Evolutionary conservation across 208 protist species (phyloP), one percentile per base, ranked within the genome.

Genomic region (Kentomonas sorsogonicus): DNA sequence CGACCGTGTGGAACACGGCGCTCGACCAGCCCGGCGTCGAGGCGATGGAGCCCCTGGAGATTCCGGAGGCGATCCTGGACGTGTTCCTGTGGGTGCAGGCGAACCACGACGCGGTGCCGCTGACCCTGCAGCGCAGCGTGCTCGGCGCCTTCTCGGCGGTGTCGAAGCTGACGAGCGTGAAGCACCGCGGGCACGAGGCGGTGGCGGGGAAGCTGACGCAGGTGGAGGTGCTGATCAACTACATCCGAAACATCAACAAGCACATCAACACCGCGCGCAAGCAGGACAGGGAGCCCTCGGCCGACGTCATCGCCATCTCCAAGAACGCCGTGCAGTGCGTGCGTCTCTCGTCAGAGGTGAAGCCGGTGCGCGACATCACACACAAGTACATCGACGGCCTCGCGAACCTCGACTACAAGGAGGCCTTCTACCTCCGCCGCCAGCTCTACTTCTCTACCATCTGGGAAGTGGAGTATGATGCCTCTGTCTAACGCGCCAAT

Each of bases 321-420:
- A 91, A 87, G 60, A 94, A 94, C 60, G 53, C 78, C 13, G 79
- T 91, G 22, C 74, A 90, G 58, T 86, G 80, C 55, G 68, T 89
- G 7, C 87, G 76, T 7, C 68, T 94, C 13, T 71, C 82, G 3
- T 77, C 74, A 1, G 87, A 94, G 70, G 69, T 94, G 38, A 76
- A 77, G 53, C 61, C 65, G 9, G 75, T 84, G 34, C 87, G 87
- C 1, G 72, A 82, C 43, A 71, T 80, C 47, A 86, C 75, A 11
- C 79, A 89, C 62, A 50, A 56, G 18, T 71, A 73, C 27, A 20
- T 94, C 15, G 45, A 76, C n/a, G 57, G 56, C 10, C 46, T 86
- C 33, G 66, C 56, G 26, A 41, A 31, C 13, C 60, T 53, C 4
- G 54, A 47, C 26, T 29, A 39, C 11, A 66, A 39, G n/a, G 75